Evolutionary conservation across 2,329 filamentous ascomycete genomes (phyloP), one percentile per base, ranked within the genome.

Genomic region (Ascochyta koolunga): DNA sequence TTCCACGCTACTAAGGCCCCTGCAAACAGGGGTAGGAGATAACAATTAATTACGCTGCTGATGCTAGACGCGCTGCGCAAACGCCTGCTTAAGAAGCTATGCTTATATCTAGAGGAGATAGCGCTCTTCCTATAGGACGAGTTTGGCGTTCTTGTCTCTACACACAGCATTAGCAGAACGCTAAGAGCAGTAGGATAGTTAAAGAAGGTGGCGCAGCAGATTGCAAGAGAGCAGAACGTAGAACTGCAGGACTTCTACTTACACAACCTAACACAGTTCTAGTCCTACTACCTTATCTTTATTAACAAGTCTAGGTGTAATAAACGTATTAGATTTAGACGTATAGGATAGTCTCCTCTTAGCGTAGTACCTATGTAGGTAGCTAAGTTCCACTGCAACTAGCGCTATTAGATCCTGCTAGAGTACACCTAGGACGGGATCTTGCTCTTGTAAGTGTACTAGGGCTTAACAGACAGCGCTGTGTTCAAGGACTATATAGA

Each of bases 311-410:
- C 22, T 24, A 7, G 22, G 4, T 24, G 22, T 24, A 7, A 24
- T 7, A 24, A 24, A 7, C 22, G 22, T 7, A 24, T 24, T 7
- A 7, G 22, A 4, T 24, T 24, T 24, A 24, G 22, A 7, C 22
- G 22, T 4, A 24, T 7, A 24, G 4, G 69, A 4, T 78, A 69
- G 74, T 70, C 73, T 49, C 73, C 68, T 10, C 21, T 29, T 10
- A 39, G 48, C 18, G 29, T 40, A 33, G 35, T 44, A 21, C 48
- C 55, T 54, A 56, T 65, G 4, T 46, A 73, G 43, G 48, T 71
- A 24, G 56, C 62, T 25, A 35, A 42, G 36, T 60, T 54, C 49
- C 51, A 52, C 21, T 37, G 49, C 27, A 51, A 51, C 41, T 37
- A 18, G 21, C 42, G 55, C n/a, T 51, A 54, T 49, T 41, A 58